Conservation (phyloP, 164 flowering plant species). For the Vitis cinerea region DNA sequence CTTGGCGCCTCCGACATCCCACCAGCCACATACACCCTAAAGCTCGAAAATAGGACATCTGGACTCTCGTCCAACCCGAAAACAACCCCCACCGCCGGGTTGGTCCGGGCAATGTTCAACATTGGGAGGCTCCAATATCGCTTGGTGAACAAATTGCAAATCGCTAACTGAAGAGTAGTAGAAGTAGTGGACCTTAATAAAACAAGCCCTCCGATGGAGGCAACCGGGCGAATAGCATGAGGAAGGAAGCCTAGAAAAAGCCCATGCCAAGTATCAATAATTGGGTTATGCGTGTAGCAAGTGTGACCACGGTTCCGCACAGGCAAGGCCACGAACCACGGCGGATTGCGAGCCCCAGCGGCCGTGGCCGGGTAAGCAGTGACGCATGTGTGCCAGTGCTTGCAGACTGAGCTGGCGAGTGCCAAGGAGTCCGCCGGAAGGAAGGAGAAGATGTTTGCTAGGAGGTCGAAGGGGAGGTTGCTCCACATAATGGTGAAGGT, state of each 20-base stretch:
- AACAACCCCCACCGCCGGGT: conserved; percentile 52
- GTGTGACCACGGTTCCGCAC: conserved; percentile 19
- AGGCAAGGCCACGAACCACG: conserved; percentile 61
- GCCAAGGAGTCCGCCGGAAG: conserved; percentile 66
- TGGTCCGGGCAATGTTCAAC: conserved; percentile 35
- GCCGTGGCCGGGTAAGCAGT: conserved; percentile 8
- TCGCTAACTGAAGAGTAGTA: conserved; percentile 25
- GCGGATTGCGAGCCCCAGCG: conserved; percentile 15
- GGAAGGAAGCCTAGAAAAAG: conserved; percentile 39
- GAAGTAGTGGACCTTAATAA: conserved; percentile 24
- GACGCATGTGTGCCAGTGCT: conserved; percentile 47
- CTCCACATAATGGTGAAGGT: conserved; percentile 49
- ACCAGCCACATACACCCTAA: conserved; percentile 54
- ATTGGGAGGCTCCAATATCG: conserved; percentile 37
- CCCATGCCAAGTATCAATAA: conserved; percentile 33
- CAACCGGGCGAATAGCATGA: conserved; percentile 38
- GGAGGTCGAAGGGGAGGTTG: conserved; percentile 54
- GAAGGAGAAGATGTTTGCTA: conserved; percentile 58
- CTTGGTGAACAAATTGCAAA: conserved; percentile 57
- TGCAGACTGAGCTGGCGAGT: conserved; percentile 44
- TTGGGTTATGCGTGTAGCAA: conserved; percentile 46
- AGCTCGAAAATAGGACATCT: conserved; percentile 9
- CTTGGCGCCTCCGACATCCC: conserved; percentile 45
- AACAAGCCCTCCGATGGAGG: conserved; percentile 37
- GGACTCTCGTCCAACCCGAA: background rate